A percentile compares a stretch with the other conserved stretches of the same genome.
Evolutionary conservation across 2,329 filamentous ascomycete species (phyloP).

Genomic region (Xylaria sp.): DNA sequence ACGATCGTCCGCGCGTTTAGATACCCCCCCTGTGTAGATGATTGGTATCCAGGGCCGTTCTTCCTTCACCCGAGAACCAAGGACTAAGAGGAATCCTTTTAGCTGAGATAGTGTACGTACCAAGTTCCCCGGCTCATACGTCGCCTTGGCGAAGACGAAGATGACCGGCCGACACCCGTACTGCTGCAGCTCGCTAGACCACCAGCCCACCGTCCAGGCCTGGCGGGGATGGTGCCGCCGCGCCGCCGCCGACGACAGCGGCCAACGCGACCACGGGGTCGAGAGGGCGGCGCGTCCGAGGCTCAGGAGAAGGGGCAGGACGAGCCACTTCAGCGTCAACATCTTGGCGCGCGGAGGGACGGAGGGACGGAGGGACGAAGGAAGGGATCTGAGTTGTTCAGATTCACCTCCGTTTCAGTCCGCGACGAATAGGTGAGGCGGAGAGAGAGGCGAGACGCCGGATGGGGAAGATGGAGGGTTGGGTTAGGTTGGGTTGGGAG

Average conservation of each 20-base stretch:
- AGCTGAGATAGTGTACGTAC: slow-evolving; percentile 29
- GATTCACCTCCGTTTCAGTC: neutral
- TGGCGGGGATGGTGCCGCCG: slow-evolving; percentile 38
- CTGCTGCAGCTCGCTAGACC: slow-evolving; percentile 43
- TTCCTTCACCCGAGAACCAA: neutral
- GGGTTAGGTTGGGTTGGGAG: neutral
- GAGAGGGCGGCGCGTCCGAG: slow-evolving; percentile 31
- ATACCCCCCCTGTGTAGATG: no score
- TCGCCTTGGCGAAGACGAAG: slow-evolving; percentile 48
- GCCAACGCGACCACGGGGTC: neutral
- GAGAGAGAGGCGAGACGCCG: slow-evolving; percentile 1
- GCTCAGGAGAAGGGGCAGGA: slow-evolving; percentile 21
- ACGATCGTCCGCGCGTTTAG: neutral
- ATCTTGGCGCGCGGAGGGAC: slow-evolving; percentile 16
- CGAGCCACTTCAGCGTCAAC: slow-evolving; percentile 22
- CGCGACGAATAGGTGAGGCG: neutral
- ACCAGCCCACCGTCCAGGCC: slow-evolving; percentile 44
- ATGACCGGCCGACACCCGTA: slow-evolving; percentile 47
- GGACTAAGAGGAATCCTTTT: neutral
- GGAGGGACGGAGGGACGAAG: no score
- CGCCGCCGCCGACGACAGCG: no score
- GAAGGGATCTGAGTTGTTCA: neutral
- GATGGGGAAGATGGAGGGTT: slow-evolving; percentile 2
- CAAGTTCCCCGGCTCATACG: slow-evolving; percentile 47
- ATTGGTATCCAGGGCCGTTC: neutral